Evolutionary conservation across 495 filamentous ascomycete genomes (phyloP).

Genomic region (Cercophora scortea): DNA sequence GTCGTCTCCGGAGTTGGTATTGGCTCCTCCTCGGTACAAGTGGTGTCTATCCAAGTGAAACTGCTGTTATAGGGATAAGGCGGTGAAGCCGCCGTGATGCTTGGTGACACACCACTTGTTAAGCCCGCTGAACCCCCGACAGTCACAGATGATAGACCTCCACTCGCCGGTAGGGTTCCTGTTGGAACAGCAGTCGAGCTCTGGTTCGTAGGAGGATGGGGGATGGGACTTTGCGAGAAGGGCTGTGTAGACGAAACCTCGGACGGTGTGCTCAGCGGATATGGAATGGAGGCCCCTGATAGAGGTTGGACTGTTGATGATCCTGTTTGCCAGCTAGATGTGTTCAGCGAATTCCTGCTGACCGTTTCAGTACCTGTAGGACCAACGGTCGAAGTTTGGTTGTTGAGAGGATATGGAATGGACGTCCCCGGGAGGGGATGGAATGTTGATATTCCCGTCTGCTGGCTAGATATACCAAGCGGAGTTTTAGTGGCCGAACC

Average conservation of each 20-base stretch:
- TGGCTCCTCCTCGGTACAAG: constrained; percentile 7
- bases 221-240: too few relatives aligned
- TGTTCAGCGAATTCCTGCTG: too few relatives aligned
- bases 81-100: constrained; percentile 1
- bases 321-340: too few relatives aligned
- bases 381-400: not conserved
- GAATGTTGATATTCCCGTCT: not conserved
- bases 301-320: too few relatives aligned
- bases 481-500: not conserved
- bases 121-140: not conserved
- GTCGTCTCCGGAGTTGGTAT: constrained; percentile 6
- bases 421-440: not conserved
- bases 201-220: too few relatives aligned
- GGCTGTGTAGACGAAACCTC: too few relatives aligned
- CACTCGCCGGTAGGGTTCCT: not conserved
- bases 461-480: not conserved
- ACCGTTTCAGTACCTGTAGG: not conserved
- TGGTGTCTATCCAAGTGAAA: constrained; percentile 8
- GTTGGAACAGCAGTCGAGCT: too few relatives aligned
- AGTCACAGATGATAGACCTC: not conserved
- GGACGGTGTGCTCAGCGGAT: too few relatives aligned
- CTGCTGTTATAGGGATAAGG: constrained; percentile 8
- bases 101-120: not conserved
- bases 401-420: constrained; percentile 1
- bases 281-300: too few relatives aligned